phyloP scores from a whole-genome alignment of 106 monocot species.

The Posidonia australis region DNA sequence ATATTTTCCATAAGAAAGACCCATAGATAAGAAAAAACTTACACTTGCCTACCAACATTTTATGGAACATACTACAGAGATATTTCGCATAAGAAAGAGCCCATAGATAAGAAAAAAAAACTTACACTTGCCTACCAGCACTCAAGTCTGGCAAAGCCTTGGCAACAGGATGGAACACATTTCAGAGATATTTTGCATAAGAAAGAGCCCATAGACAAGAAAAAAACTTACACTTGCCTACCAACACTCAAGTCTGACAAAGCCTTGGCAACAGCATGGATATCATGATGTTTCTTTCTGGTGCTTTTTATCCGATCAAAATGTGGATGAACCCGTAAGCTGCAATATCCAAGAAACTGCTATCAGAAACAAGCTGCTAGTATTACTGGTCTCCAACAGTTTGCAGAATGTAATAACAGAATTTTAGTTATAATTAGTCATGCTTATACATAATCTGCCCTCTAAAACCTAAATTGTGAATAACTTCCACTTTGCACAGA shows the following conservation, averaged over 20 bases:
- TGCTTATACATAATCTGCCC: too few relatives aligned
- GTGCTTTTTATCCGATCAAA: slow-evolving; percentile 33
- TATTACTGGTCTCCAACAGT: not conserved
- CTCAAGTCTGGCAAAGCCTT: slow-evolving; percentile 37
- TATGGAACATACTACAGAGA: not conserved
- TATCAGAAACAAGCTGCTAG: slow-evolving; percentile 6
- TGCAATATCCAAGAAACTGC: slow-evolving; percentile 20
- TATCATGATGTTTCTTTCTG: slow-evolving; percentile 37
- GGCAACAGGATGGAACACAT: slow-evolving; percentile 24
- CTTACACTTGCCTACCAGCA: slow-evolving; percentile 67
- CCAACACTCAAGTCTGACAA: slow-evolving; percentile 59
- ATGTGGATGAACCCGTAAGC: slow-evolving; percentile 74
- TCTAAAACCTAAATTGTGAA: too few relatives aligned
- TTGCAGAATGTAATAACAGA: not conserved
- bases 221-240: slow-evolving; percentile 55
- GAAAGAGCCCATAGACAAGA: not conserved
- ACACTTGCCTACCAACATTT: slow-evolving; percentile 61
- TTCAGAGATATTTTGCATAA: not conserved
- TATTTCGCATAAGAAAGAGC: too few relatives aligned
- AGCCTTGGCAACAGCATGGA: slow-evolving; percentile 45
- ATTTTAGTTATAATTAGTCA: not conserved
- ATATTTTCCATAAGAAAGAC: too few relatives aligned
- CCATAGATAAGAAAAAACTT: slow-evolving; percentile 18
- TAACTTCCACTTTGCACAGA: too few relatives aligned
- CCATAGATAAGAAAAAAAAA: slow-evolving; percentile 2